Evolutionary conservation across 345 rosid species (phyloP), one percentile per base, ranked within the genome.

Genomic region (Hypericum perforatum): DNA sequence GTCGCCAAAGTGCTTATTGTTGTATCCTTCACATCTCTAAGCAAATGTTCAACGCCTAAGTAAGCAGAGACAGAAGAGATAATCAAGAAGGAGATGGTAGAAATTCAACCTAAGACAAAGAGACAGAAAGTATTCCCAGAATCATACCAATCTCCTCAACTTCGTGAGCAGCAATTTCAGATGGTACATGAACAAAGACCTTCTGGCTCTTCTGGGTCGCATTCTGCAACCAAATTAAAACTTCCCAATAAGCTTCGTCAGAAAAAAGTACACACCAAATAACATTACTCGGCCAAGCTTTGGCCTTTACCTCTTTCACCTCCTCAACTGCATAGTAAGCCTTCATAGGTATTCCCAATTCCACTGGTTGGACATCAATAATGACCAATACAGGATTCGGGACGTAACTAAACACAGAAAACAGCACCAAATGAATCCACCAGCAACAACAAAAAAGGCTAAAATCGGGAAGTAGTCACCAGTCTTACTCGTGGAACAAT

Each of bases 181-280:
- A 82, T 8, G 73, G 73, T 16, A 85, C 84, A 16, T 89, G 89
- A 54, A 85, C 86, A 5, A 89, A 85, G 14, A 81, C 82, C 62
- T 83, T 81, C 67, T 85, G 92, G 69, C 92, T 85, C 56, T 89
- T 89, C 63, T 85, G 92, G 6, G 97, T 85, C 39, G 89, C 92
- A 76, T 85, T 83, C 84, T 84, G 79, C 41, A 65, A 61, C 16
- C 37, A 61, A 6, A 43, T 22, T 22, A 22, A 22, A 22, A 22
- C 32, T 22, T 22, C 32, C 32, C 32, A 22, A 22, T 22, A 22
- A 22, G 32, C 32, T 22, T 22, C 32, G 32, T 4, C 52, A 10
- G 9, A 39, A 11, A 9, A 38, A 47, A 32, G 6, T 46, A 12
- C 5, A 15, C 29, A 7, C 29, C 11, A 38, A 13, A 44, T 6